Percentiles rank a stretch among this genome's conserved stretches.
These are phyloP conservation scores for Shiraia bambusicola DNA, from an alignment of 2,329 filamentous ascomycete genomes.

Conservation along the genomic window DNA sequence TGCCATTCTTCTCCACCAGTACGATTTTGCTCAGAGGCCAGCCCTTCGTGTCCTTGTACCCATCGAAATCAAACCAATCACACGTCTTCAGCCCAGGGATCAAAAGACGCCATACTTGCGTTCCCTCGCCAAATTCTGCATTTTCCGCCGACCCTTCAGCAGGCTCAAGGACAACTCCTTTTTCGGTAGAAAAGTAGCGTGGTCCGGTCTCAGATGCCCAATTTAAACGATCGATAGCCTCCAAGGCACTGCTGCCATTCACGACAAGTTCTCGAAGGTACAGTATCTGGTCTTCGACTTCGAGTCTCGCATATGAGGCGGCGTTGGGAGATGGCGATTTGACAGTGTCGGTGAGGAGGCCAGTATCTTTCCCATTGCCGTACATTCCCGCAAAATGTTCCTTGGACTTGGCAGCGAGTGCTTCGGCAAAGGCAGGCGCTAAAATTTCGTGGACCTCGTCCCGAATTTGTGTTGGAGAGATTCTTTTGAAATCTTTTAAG, in stretches of 20 bases:
- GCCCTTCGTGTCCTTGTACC: conserved; percentile 35
- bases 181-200: conserved; percentile 23
- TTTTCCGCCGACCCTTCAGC: conserved; percentile 27
- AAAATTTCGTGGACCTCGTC: conserved; percentile 25
- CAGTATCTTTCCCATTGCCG: conserved; percentile 18
- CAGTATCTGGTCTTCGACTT: conserved; percentile 27
- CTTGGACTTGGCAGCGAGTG: conserved; percentile 11
- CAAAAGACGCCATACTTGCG: conserved; percentile 32
- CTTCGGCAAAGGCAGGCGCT: conserved; percentile 29
- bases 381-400: conserved; percentile 29
- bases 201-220: conserved; percentile 22
- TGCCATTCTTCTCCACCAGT: conserved; percentile 17
- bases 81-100: conserved; percentile 27
- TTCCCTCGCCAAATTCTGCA: conserved; percentile 24
- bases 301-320: conserved; percentile 24
- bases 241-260: conserved; percentile 32
- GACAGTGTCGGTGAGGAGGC: conserved; percentile 22
- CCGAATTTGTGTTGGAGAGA: conserved; percentile 20
- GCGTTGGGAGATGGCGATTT: conserved; percentile 3
- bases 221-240: conserved; percentile 29
- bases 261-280: conserved; percentile 31
- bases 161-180: conserved; percentile 29
- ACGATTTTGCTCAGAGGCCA: conserved; percentile 37
- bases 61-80: conserved; percentile 39
- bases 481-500: conserved; percentile 13